Conservation (phyloP, 1,139 yeast species). For the Trichomonascaceae sp. region DNA sequence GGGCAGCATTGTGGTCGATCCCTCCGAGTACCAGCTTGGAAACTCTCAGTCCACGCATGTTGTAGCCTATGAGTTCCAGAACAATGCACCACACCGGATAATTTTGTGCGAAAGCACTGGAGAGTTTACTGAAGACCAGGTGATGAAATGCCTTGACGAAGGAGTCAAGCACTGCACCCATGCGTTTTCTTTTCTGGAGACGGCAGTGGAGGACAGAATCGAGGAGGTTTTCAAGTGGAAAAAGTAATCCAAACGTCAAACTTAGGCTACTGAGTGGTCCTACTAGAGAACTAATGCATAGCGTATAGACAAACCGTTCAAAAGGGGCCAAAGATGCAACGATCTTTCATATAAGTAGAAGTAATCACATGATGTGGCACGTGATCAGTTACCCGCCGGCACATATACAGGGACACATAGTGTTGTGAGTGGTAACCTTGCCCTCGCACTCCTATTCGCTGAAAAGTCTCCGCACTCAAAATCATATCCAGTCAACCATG, state of each 20-base stretch:
- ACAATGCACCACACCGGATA: slow-evolving; percentile 40
- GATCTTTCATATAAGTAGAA: too few relatives aligned
- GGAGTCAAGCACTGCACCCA: slow-evolving; percentile 36
- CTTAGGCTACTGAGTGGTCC: too few relatives aligned
- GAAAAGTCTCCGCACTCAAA: neutral
- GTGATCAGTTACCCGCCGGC: too few relatives aligned
- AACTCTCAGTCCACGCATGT: slow-evolving; percentile 37
- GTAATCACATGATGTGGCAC: too few relatives aligned
- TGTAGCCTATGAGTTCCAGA: slow-evolving; percentile 45
- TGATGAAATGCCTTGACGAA: slow-evolving; percentile 28
- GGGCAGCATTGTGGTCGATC: slow-evolving; percentile 30
- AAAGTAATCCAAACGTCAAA: too few relatives aligned
- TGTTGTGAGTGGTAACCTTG: too few relatives aligned
- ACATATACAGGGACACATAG: too few relatives aligned
- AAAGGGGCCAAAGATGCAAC: too few relatives aligned
- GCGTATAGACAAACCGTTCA: too few relatives aligned
- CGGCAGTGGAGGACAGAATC: slow-evolving; percentile 36
- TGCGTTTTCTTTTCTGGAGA: slow-evolving; percentile 35
- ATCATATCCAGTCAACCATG: slow-evolving; percentile 8
- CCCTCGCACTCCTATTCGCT: neutral
- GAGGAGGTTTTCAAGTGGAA: slow-evolving; percentile 48
- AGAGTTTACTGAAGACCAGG: slow-evolving; percentile 41
- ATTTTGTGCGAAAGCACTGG: slow-evolving; percentile 65
- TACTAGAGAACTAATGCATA: too few relatives aligned
- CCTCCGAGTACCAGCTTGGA: slow-evolving; percentile 32